Evolutionary conservation across 2,329 filamentous ascomycete species (phyloP).

Genomic region (Neonectria sp.): DNA sequence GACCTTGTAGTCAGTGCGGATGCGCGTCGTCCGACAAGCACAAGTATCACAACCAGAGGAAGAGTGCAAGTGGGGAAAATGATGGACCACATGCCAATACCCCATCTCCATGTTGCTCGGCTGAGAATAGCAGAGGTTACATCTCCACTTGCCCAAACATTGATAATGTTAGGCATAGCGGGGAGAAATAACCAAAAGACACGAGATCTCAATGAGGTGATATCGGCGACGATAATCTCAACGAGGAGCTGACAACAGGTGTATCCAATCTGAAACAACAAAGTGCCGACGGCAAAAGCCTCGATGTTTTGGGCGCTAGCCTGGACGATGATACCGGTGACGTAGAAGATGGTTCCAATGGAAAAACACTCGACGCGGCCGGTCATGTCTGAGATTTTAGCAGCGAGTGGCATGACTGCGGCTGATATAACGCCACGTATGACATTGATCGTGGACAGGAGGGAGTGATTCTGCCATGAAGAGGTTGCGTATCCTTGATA

Average conservation of each 20-base stretch:
- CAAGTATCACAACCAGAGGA: constrained; percentile 67
- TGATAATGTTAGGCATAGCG: constrained; percentile 72
- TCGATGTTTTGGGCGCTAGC: constrained; percentile 68
- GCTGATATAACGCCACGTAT: constrained; percentile 58
- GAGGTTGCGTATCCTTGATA: constrained; percentile 7
- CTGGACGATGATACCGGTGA: constrained; percentile 71
- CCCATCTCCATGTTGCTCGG: constrained; percentile 70
- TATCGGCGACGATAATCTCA: constrained; percentile 77
- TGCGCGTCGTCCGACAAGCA: constrained; percentile 66
- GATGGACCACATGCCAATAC: constrained; percentile 73
- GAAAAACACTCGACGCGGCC: constrained; percentile 73
- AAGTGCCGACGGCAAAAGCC: constrained; percentile 68
- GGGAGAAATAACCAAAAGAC: constrained; percentile 72
- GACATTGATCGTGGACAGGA: constrained; percentile 62
- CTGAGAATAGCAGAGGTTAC: constrained; percentile 56
- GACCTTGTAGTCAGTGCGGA: constrained; percentile 50
- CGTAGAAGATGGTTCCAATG: constrained; percentile 66
- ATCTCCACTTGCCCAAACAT: constrained; percentile 69
- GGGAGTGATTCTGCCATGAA: constrained; percentile 54
- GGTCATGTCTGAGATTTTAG: constrained; percentile 74
- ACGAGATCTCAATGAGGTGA: constrained; percentile 71
- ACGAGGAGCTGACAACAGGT: constrained; percentile 73
- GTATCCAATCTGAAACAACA: constrained; percentile 73
- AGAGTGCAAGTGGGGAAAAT: constrained; percentile 69
- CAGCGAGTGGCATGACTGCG: constrained; percentile 57